Evolutionary conservation across 441 rosid genomes (phyloP), one percentile per base, ranked within the genome.

Genomic region (Corymbia calophylla): DNA sequence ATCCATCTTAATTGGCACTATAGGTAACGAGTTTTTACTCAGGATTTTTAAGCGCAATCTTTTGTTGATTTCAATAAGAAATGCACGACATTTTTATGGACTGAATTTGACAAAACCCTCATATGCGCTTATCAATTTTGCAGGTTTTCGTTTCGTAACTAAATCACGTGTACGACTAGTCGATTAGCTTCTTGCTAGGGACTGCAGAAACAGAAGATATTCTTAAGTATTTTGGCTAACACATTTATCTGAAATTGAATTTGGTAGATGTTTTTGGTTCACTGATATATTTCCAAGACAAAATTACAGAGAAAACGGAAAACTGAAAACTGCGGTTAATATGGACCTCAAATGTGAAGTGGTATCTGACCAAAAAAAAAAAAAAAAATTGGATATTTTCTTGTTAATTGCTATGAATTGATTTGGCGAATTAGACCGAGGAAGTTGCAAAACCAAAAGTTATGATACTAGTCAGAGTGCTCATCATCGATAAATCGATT

Each of bases 361-460:
- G 51, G 51, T 39, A 73, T 55, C 21, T 0, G 19, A 54, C 17
- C 6, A 17, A 18, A 53, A 1, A 54, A 56, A 21, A 54, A 56
- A 21, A 21, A 21, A 10, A 35, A 19, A 17, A 16, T 2, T 1
- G 16, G 29, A 39, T 39, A 39, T 21, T 21, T 73, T 73, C 82
- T 39, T 73, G 39, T 73, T 39, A 7, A 3, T 35, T 73, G 47
- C 82, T 73, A 23, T 7, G 49, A 73, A 39, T 73, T 73, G 81
- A 32, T 32, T 70, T 0, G 0, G 29, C 0, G 0, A 29, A 73
- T 19, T 21, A 6, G 0, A 21, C 16, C 0, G 0, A 11, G 49
- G 48, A 73, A 35, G 82, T 73, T 35, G 82, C 82, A 39, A 39
- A 10, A 58, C 14, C 64, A 70, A 32, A 35, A 70, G 48, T 32